These are phyloP conservation scores for Pythium phragmiticola DNA, from an alignment of 352 stramenopile species.

Conservation along the genomic window DNA sequence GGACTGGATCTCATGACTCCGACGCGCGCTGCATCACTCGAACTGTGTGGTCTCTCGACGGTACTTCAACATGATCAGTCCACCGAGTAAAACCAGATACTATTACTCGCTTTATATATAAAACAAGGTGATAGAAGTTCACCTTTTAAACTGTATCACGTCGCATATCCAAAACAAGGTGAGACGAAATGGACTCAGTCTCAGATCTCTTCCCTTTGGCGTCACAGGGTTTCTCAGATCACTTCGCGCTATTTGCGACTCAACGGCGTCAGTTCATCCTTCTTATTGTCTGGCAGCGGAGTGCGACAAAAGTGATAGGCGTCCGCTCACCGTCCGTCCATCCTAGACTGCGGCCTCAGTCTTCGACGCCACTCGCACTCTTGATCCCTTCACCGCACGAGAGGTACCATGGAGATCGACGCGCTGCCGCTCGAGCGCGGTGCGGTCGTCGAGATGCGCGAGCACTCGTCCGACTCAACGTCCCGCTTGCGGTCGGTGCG, in stretches of 20 bases:
- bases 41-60: not conserved
- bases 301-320: not conserved
- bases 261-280: conserved; percentile 2
- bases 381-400: not conserved
- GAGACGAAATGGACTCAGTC: not conserved
- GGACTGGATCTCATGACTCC: too few species aligned
- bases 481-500: conserved; percentile 24
- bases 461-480: conserved; percentile 3
- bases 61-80: conserved; percentile 8
- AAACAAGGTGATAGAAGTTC: not conserved
- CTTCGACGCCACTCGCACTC: not conserved
- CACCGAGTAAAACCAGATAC: not conserved
- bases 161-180: not conserved
- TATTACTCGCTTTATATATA: not conserved
- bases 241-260: not conserved
- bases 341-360: not conserved
- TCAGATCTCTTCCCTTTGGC: not conserved
- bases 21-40: too few species aligned
- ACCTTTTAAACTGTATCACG: not conserved
- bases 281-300: not conserved
- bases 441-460: conserved; percentile 46
- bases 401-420: conserved; percentile 24
- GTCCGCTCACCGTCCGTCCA: not conserved
- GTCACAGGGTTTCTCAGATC: not conserved
- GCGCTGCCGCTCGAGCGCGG: conserved; percentile 30